These are phyloP conservation scores for Cutaneotrichosporon sp. DNA, from an alignment of 1,284 basidiomycete species.

Conservation along the genomic window DNA sequence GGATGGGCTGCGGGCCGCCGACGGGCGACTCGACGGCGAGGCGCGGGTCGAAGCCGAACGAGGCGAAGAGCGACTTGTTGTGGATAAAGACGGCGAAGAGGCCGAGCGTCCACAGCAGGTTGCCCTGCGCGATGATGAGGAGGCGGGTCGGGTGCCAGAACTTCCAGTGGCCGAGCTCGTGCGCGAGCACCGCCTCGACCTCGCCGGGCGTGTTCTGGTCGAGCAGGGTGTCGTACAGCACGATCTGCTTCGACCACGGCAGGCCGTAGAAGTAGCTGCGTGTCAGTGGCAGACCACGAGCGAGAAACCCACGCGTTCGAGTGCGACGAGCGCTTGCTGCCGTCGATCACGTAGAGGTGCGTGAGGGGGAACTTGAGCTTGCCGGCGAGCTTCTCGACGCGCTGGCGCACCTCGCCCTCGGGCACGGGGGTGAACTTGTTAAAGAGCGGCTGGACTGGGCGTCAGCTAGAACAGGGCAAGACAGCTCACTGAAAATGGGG, in stretches of 20 bases:
- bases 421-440: conserved; percentile 91
- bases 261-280: conserved; percentile 82
- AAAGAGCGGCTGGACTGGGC: conserved; percentile 80
- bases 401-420: conserved; percentile 67
- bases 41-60: conserved; percentile 79
- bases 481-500: conserved; percentile 68
- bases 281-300: not conserved
- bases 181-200: conserved; percentile 82
- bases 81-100: conserved; percentile 91
- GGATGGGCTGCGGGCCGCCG: conserved; percentile 66
- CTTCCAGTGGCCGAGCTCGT: conserved; percentile 97
- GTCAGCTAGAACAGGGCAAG: conserved; percentile 6
- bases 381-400: conserved; percentile 72
- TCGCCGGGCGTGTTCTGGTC: conserved; percentile 83
- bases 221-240: conserved; percentile 95
- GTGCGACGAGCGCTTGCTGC: conserved; percentile 90
- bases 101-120: conserved; percentile 81
- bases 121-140: conserved; percentile 78
- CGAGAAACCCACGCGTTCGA: conserved; percentile 69
- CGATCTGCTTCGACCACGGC: conserved; percentile 94
- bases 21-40: conserved; percentile 59
- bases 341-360: conserved; percentile 95
- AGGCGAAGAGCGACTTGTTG: conserved; percentile 75
- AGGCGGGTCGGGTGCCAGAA: conserved; percentile 86
- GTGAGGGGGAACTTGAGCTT: conserved; percentile 91